A percentile compares a stretch with the other conserved stretches of the same genome.
These are phyloP conservation scores for Candida neerlandica DNA, from an alignment of 1,139 yeast species.

Conservation along the genomic window DNA sequence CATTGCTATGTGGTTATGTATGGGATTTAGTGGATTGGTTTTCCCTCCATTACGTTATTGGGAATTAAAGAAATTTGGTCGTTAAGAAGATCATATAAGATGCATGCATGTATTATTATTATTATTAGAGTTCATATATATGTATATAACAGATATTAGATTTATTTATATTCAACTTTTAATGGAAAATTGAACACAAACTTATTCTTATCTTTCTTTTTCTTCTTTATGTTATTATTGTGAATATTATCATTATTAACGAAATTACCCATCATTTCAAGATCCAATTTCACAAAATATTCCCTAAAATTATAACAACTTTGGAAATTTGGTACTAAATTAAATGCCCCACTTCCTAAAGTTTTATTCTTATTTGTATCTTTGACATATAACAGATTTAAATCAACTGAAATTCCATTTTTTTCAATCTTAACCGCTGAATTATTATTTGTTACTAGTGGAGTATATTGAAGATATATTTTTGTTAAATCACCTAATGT, in stretches of 20 bases:
- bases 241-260: not conserved
- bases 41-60: slow-evolving; percentile 66
- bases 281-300: slow-evolving; percentile 32
- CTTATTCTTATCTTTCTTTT: slow-evolving; percentile 6
- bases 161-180: slow-evolving; percentile 1
- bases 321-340: slow-evolving; percentile 42
- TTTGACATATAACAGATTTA: slow-evolving; percentile 9
- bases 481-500: slow-evolving; percentile 26
- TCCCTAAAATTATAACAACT: slow-evolving; percentile 34
- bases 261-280: slow-evolving; percentile 21
- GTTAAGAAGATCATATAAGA: slow-evolving; percentile 24
- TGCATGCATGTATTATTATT: not conserved
- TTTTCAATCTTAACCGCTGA: slow-evolving; percentile 13
- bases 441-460: slow-evolving; percentile 18
- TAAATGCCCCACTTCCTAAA: slow-evolving; percentile 19
- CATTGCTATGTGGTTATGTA: slow-evolving; percentile 78
- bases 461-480: slow-evolving; percentile 27
- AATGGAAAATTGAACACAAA: slow-evolving; percentile 9
- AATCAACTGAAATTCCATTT: slow-evolving; percentile 3
- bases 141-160: not conserved
- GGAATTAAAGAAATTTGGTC: slow-evolving; percentile 60
- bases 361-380: slow-evolving; percentile 4
- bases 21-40: slow-evolving; percentile 67
- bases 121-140: not conserved
- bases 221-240: not conserved